Evolutionary conservation across 768 basidiomycete species (phyloP).

Genomic region (Boletus huronensis): DNA sequence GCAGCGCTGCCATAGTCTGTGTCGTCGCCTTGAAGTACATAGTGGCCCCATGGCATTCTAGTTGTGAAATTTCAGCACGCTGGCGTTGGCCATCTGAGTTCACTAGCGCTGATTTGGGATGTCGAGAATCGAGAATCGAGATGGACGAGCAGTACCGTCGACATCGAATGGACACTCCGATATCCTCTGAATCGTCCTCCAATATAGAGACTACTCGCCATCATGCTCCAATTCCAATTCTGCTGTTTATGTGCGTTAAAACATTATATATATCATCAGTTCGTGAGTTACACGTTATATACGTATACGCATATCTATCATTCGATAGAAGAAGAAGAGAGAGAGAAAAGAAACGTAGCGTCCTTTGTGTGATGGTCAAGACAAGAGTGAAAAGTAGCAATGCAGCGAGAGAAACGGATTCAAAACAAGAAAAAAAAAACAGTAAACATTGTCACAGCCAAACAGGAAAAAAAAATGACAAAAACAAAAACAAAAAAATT

Average conservation of each 20-base stretch:
- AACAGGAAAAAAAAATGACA: not conserved
- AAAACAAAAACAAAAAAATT: not conserved
- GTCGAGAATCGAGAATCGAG: too few relatives aligned
- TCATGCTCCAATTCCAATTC: not conserved
- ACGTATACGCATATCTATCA: slow-evolving; percentile 15
- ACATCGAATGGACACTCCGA: too few relatives aligned
- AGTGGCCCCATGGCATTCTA: too few relatives aligned
- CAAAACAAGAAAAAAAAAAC: not conserved
- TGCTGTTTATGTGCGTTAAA: slow-evolving; percentile 1
- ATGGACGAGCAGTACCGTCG: too few relatives aligned
- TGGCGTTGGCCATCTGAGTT: too few relatives aligned
- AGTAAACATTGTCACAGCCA: not conserved
- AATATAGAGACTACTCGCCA: too few relatives aligned
- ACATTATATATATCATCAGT: slow-evolving; percentile 21
- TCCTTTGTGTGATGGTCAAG: slow-evolving; percentile 14
- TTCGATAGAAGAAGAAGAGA: not conserved
- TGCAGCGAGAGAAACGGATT: not conserved
- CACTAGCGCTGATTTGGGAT: too few relatives aligned
- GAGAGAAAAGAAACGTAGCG: not conserved
- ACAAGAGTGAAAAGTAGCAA: not conserved
- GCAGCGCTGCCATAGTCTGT: too few relatives aligned
- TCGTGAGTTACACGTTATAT: slow-evolving; percentile 23
- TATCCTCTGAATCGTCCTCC: too few relatives aligned
- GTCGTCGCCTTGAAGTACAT: too few relatives aligned
- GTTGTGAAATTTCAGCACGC: too few relatives aligned